These are phyloP conservation scores for Penicillium psychrofluorescens DNA, from an alignment of 495 filamentous ascomycete genomes.

Conservation along the genomic window DNA sequence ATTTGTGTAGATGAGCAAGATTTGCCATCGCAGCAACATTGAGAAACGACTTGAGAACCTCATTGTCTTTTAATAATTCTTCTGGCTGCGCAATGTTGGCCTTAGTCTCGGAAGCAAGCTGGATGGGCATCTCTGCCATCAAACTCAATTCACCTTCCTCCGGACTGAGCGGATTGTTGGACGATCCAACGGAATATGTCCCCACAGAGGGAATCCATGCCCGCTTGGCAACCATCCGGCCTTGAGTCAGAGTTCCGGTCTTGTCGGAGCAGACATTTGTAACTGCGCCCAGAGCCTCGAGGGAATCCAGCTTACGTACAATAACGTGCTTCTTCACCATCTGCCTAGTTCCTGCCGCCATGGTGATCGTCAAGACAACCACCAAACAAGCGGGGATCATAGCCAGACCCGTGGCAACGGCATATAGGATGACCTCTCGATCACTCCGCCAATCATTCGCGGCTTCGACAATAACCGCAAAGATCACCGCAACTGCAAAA, in stretches of 20 bases:
- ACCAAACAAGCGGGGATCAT: constrained; percentile 73
- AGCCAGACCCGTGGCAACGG: constrained; percentile 59
- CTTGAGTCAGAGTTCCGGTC: constrained; percentile 66
- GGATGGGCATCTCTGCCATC: constrained; percentile 23
- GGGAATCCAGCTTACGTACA: constrained; percentile 56
- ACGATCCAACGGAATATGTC: constrained; percentile 52
- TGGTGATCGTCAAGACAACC: constrained; percentile 69
- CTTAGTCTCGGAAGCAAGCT: constrained; percentile 18
- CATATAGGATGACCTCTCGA: constrained; percentile 62
- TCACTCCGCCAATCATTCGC: constrained; percentile 52
- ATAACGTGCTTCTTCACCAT: constrained; percentile 67
- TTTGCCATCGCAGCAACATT: constrained; percentile 59
- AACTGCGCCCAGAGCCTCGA: constrained; percentile 64
- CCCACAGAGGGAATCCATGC: constrained; percentile 67
- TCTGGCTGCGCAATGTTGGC: constrained; percentile 19
- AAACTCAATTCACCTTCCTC: constrained; percentile 44
- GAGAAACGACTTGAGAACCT: constrained; percentile 45
- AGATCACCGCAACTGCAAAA: constrained; percentile 61
- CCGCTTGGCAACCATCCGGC: constrained; percentile 72
- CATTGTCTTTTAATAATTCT: constrained; percentile 31
- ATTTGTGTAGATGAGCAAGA: constrained; percentile 49
- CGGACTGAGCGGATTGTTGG: constrained; percentile 51
- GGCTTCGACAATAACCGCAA: constrained; percentile 61
- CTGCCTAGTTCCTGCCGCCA: constrained; percentile 64
- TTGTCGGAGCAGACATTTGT: constrained; percentile 70